A percentile compares a stretch with the other conserved stretches of the same genome.
These are phyloP conservation scores for Solanum dulcamara DNA, from an alignment of 257 asterid species.

Conservation along the genomic window DNA sequence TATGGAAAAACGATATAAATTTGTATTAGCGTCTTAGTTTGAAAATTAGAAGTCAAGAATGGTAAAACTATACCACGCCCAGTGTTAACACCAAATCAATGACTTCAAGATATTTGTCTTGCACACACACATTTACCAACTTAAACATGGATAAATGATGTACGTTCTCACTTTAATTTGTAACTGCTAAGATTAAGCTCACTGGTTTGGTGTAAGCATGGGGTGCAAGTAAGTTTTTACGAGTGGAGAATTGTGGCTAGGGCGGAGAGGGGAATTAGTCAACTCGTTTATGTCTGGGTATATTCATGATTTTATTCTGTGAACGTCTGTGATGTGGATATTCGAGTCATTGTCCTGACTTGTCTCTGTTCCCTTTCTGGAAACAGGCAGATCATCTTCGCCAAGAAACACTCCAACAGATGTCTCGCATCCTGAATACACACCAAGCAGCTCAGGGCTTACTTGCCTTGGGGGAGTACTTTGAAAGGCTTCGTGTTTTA, in stretches of 20 bases:
- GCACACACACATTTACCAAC: too few species aligned
- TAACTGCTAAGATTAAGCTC: neutral
- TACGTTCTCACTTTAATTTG: neutral
- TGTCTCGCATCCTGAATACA: constrained; percentile 17
- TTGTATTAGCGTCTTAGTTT: too few species aligned
- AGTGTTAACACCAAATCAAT: neutral
- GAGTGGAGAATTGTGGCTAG: neutral
- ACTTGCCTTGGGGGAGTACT: constrained; percentile 33
- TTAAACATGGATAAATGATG: too few species aligned
- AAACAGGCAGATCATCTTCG: constrained; percentile 46
- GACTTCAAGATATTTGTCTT: neutral
- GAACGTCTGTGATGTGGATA: neutral
- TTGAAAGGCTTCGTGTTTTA: constrained; percentile 26
- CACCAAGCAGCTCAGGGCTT: constrained; percentile 35
- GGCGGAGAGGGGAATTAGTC: neutral
- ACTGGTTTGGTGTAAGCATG: neutral
- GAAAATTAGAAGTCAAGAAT: too few species aligned
- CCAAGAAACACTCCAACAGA: constrained; percentile 23
- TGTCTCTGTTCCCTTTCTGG: neutral
- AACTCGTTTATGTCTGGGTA: neutral
- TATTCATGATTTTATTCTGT: neutral
- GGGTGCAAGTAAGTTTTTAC: neutral
- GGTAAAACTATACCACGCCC: neutral
- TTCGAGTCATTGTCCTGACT: neutral
- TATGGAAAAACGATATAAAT: neutral